Evolutionary conservation across 179 eudicot species (phyloP).

Genomic region (Beta lomatogona): DNA sequence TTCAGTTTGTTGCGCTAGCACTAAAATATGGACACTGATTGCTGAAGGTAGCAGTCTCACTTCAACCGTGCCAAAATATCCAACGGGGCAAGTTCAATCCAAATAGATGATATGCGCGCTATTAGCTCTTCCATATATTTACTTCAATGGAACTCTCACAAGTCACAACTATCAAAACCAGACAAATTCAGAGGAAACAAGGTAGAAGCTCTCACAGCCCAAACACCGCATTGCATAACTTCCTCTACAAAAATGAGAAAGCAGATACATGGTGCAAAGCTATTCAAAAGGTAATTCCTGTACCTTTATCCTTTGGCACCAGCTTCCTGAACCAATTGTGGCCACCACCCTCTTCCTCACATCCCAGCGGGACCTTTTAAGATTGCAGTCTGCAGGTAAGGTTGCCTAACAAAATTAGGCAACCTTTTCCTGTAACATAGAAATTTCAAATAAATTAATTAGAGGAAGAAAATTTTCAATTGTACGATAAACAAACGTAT

Average conservation of each 20-base stretch:
- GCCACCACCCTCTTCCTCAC: constrained; percentile 10
- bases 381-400: neutral
- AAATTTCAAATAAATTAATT: neutral
- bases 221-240: neutral
- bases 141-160: neutral
- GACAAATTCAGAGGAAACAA: neutral
- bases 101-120: constrained; percentile 1
- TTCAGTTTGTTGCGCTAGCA: neutral
- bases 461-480: neutral
- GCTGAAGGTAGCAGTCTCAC: constrained; percentile 4
- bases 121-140: constrained; percentile 8
- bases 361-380: neutral
- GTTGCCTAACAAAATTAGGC: neutral
- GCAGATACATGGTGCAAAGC: neutral
- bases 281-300: neutral
- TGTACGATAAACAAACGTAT: neutral
- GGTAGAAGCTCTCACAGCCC: neutral
- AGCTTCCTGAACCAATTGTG: constrained; percentile 6
- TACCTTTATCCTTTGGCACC: neutral
- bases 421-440: constrained; percentile 18
- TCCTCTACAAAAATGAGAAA: constrained; percentile 12
- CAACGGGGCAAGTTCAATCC: neutral
- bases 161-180: neutral
- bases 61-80: neutral
- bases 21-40: neutral